Conservation (phyloP, 2,329 filamentous ascomycete genomes). For the Metarhizium robertsii region DNA sequence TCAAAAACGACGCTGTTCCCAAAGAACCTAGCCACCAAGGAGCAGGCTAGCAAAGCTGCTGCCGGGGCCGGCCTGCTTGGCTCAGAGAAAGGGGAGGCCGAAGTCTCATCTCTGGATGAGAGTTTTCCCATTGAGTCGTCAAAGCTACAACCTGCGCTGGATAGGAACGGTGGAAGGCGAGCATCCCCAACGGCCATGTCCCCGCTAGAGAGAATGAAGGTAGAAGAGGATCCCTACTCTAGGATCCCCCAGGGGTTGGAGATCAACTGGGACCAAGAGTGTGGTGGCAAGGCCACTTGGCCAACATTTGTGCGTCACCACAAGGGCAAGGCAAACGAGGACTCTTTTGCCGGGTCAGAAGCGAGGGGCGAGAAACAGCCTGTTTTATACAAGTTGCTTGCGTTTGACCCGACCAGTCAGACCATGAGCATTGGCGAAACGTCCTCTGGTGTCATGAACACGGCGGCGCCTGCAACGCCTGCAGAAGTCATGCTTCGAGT, state of each 20-base stretch:
- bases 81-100: constrained; percentile 18
- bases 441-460: constrained; percentile 41
- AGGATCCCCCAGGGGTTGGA: constrained; percentile 38
- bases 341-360: neutral
- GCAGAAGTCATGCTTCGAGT: constrained; percentile 51
- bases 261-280: constrained; percentile 36
- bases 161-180: constrained; percentile 12
- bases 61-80: neutral
- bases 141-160: constrained; percentile 21
- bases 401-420: constrained; percentile 52
- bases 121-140: constrained; percentile 23
- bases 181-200: constrained; percentile 3
- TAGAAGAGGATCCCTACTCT: constrained; percentile 30
- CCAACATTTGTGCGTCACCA: constrained; percentile 27
- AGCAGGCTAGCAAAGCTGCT: neutral
- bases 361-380: constrained; percentile 4
- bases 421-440: constrained; percentile 51
- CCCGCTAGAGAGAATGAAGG: constrained; percentile 6
- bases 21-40: constrained; percentile 5
- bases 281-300: constrained; percentile 22
- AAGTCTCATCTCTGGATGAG: constrained; percentile 30
- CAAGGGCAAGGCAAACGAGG: constrained; percentile 1
- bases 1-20: constrained; percentile 18
- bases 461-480: constrained; percentile 42
- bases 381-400: constrained; percentile 51